Evolutionary conservation across 805 yeast species (phyloP).

Genomic region (Teunomyces panamensis): DNA sequence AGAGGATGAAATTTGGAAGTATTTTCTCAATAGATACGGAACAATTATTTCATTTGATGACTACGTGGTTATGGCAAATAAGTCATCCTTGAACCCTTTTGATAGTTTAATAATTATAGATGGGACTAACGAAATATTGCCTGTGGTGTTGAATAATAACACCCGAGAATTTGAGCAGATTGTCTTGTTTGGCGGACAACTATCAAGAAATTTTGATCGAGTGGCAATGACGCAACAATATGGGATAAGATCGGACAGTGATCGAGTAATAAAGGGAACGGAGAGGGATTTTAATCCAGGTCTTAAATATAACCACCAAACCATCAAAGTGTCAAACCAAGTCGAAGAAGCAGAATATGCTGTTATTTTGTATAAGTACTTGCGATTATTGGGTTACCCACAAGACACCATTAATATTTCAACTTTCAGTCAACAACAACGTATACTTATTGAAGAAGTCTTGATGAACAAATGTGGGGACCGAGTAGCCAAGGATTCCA

Average conservation of each 20-base stretch:
- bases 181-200: slow-evolving; percentile 8
- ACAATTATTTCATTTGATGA: slow-evolving; percentile 9
- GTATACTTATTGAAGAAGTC: slow-evolving; percentile 40
- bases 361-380: slow-evolving; percentile 43
- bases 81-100: background rate
- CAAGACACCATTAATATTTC: slow-evolving; percentile 36
- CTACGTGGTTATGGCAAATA: slow-evolving; percentile 4
- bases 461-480: slow-evolving; percentile 10
- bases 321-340: slow-evolving; percentile 9
- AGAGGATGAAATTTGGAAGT: slow-evolving; percentile 6
- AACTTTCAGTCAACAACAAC: slow-evolving; percentile 41
- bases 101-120: slow-evolving; percentile 9
- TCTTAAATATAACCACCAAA: slow-evolving; percentile 7
- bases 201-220: background rate
- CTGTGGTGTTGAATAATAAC: slow-evolving; percentile 4
- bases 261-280: background rate
- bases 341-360: slow-evolving; percentile 44
- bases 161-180: slow-evolving; percentile 2
- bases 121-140: slow-evolving; percentile 2
- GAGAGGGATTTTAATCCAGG: slow-evolving; percentile 8
- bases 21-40: slow-evolving; percentile 7
- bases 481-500: slow-evolving; percentile 1
- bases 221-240: background rate
- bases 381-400: slow-evolving; percentile 45
- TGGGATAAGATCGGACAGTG: slow-evolving; percentile 2